A percentile compares a stretch with the other conserved stretches of the same genome.
phyloP scores from a whole-genome alignment of 805 yeast genomes.

The Metschnikowia corniflorae region DNA sequence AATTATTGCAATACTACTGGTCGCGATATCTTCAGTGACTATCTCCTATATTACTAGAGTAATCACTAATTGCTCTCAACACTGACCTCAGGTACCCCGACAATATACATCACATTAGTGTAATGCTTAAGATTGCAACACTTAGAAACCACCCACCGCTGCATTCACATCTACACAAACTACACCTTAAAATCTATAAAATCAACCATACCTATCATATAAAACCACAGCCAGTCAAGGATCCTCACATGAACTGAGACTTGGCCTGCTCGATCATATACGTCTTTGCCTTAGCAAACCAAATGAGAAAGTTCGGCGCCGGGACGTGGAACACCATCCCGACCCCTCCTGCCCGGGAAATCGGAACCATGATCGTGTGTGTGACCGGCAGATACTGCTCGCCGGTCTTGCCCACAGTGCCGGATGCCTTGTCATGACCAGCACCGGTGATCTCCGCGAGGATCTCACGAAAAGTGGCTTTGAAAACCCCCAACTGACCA shows the following conservation, averaged over 20 bases:
- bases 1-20: too few relatives aligned
- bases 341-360: conserved; percentile 36
- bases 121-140: too few relatives aligned
- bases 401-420: neutral
- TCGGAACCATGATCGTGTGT: conserved; percentile 26
- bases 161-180: too few relatives aligned
- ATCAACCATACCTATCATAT: neutral
- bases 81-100: too few relatives aligned
- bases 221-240: too few relatives aligned
- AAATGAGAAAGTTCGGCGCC: conserved; percentile 29
- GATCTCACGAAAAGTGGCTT: conserved; percentile 3
- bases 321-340: conserved; percentile 28
- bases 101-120: too few relatives aligned
- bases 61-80: too few relatives aligned
- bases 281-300: conserved; percentile 25
- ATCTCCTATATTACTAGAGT: too few relatives aligned
- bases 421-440: neutral
- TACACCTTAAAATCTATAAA: too few relatives aligned
- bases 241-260: conserved; percentile 13
- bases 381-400: conserved; percentile 5
- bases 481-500: conserved; percentile 20
- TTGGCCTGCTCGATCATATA: conserved; percentile 25
- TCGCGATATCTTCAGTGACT: too few relatives aligned
- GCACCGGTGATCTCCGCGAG: conserved; percentile 2
- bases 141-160: too few relatives aligned